phyloP scores from a whole-genome alignment of 2,329 filamentous ascomycete species.

The Paecilomyces variotii region DNA sequence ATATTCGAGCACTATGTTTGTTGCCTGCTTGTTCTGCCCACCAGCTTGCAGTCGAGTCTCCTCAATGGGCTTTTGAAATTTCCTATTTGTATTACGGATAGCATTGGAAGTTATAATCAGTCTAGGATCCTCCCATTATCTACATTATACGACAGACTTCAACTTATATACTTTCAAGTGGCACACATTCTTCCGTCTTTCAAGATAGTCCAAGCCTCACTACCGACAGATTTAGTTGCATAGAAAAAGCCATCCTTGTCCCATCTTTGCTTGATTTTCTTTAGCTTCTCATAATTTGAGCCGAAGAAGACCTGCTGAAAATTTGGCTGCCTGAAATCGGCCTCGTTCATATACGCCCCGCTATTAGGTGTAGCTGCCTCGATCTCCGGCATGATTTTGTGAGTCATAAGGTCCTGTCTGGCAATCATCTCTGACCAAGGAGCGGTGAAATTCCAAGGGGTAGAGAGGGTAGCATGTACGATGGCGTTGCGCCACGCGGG shows the following conservation, averaged over 20 bases:
- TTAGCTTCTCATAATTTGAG: conserved; percentile 28
- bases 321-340: conserved; percentile 32
- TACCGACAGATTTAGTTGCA: conserved; percentile 31
- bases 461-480: conserved; percentile 28
- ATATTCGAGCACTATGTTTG: too few relatives aligned
- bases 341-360: conserved; percentile 36
- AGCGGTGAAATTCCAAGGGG: conserved; percentile 30
- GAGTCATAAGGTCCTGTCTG: conserved; percentile 30
- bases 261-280: conserved; percentile 33
- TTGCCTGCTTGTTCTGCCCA: too few relatives aligned
- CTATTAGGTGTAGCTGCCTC: conserved; percentile 31
- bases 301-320: conserved; percentile 38
- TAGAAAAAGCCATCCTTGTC: conserved; percentile 37
- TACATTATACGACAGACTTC: too few relatives aligned
- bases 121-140: too few relatives aligned
- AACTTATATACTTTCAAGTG: neutral
- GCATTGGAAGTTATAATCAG: too few relatives aligned
- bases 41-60: too few relatives aligned
- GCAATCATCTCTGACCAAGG: conserved; percentile 28
- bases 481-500: conserved; percentile 31
- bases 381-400: conserved; percentile 31
- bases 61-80: too few relatives aligned
- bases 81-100: too few relatives aligned
- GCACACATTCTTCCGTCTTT: conserved; percentile 3
- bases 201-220: conserved; percentile 24